Percentiles rank a stretch among this genome's conserved stretches.
Evolutionary conservation across 495 filamentous ascomycete species (phyloP).

Genomic region (Sphaerosporella brunnea): DNA sequence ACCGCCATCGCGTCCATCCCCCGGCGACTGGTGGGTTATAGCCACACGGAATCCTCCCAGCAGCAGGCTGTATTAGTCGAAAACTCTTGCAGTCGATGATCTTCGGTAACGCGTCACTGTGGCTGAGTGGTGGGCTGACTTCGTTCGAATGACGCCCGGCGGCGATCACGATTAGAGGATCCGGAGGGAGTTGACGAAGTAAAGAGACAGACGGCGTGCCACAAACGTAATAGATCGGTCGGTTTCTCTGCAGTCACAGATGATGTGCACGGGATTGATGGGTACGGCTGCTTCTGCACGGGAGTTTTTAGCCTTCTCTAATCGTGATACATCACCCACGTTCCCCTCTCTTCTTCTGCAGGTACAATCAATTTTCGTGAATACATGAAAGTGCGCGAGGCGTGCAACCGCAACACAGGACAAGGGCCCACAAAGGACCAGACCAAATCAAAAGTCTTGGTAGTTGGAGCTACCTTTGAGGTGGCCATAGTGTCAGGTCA

Average conservation of each 20-base stretch:
- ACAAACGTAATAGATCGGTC: not conserved
- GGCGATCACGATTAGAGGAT: not conserved
- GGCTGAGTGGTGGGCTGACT: not conserved
- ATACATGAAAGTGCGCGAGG: not conserved
- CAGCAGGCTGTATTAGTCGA: not conserved
- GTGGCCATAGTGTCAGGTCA: too few species aligned
- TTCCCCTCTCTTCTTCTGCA: not conserved
- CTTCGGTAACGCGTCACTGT: not conserved
- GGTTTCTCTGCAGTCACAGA: not conserved
- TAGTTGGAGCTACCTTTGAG: too few species aligned
- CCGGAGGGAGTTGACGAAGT: not conserved
- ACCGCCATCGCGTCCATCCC: conserved; percentile 1
- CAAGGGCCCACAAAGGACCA: not conserved
- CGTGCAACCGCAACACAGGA: not conserved
- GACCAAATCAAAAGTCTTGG: not conserved
- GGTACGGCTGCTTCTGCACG: too few species aligned
- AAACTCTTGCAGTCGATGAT: not conserved
- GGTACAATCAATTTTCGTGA: not conserved
- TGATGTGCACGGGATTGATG: too few species aligned
- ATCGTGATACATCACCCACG: not conserved
- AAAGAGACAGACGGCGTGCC: not conserved
- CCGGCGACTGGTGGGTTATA: not conserved
- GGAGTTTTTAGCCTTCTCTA: not conserved
- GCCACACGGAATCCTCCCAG: not conserved
- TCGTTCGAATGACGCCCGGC: not conserved